Conservation (phyloP, 257 asterid genomes). For the Nicotiana benthamiana region DNA sequence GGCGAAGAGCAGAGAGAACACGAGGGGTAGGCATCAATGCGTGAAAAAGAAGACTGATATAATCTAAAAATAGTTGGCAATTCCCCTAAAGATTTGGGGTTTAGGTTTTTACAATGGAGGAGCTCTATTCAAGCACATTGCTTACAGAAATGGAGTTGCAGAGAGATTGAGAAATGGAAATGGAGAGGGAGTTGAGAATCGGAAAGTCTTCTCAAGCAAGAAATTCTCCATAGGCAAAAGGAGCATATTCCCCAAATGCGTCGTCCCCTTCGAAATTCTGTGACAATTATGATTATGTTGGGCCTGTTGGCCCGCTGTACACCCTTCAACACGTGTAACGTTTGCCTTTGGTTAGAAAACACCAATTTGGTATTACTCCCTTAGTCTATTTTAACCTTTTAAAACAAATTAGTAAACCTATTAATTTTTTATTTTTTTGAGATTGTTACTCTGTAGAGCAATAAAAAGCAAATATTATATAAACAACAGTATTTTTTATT, state of each 20-base stretch:
- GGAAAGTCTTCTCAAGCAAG: background rate
- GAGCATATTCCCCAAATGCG: background rate
- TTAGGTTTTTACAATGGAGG: background rate
- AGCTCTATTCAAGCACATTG: background rate
- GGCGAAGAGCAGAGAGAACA: conserved; percentile 50
- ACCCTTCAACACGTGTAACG: too few species aligned
- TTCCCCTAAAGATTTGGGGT: background rate
- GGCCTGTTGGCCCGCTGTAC: background rate
- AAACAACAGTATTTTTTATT: too few species aligned
- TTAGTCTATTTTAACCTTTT: too few species aligned
- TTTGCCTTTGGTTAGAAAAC: too few species aligned
- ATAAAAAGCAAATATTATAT: too few species aligned
- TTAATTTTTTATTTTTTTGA: too few species aligned
- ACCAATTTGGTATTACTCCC: too few species aligned
- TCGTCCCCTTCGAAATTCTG: background rate
- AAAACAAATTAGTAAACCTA: too few species aligned
- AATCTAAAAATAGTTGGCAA: background rate
- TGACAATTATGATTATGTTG: background rate
- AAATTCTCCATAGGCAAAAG: background rate
- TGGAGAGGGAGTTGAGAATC: background rate
- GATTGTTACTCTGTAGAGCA: too few species aligned
- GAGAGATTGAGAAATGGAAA: background rate
- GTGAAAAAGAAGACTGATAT: background rate
- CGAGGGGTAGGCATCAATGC: conserved; percentile 16
- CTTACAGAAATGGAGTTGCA: background rate